Evolutionary conservation across 2,329 filamentous ascomycete genomes (phyloP), one percentile per base, ranked within the genome.

Genomic region (Aspergillus nomiae): DNA sequence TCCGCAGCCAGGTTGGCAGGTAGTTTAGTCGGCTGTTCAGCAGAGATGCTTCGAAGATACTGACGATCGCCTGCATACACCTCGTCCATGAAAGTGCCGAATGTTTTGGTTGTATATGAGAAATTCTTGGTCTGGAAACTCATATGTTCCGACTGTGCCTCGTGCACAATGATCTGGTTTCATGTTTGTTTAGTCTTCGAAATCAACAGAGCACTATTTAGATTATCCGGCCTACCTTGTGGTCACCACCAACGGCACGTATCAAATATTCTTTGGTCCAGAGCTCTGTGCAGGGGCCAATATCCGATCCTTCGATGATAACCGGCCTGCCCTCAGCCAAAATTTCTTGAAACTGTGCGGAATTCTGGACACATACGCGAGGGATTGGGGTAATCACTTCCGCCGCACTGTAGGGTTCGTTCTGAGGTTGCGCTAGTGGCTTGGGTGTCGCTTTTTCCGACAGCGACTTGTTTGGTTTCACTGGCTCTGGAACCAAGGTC

Each of bases 81-180:
- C 57, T 85, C 83, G 38, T 85, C 76, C 57, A 94, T 81, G 73
- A 96, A 93, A 0, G 83, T 78, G 1, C 83, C 85, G 68, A 96
- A 92, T 2, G 80, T 72, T 65, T 89, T 88, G 4, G 87, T 91
- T 10, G 85, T 82, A 73, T 96, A 96, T 43, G 81, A 79, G 73
- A 96, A 96, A 75, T 96, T 96, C 77, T 96, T 96, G 53, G 84
- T 82, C 62, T 88, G 88, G 73, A 97, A 96, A 69, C 92, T 89
- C 90, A 96, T 92, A 53, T 85, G 85, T 34, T 86, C 81, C 5
- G 81, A 83, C 8, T 82, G 77, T 24, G 89, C 87, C 67, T 91
- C 86, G 71, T 97, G 93, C 5, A 96, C 86, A 12, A 92, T 83
- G 16, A 96, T 85, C 85, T 91, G 62, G 71, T 68, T 48, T 34